Evolutionary conservation across 1,284 basidiomycete genomes (phyloP), one percentile per base, ranked within the genome.

Genomic region (Tilletia indica): DNA sequence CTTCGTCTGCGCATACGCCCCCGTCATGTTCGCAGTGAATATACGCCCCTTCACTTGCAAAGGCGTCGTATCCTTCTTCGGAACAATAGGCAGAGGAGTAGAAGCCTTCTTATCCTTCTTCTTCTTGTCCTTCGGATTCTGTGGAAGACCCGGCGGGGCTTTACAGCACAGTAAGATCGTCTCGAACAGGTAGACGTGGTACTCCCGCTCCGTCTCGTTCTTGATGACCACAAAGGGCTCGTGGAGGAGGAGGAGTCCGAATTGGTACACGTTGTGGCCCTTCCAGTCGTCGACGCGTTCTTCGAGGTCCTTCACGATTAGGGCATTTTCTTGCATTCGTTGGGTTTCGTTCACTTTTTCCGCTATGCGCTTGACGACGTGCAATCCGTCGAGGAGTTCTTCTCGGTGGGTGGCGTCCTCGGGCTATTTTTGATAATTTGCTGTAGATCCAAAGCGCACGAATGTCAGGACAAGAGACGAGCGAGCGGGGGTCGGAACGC

Each of bases 131-230:
- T 68, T 54, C 64, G 4, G 69, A n/a, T 71, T 73, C 21, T 56
- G 64, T 6, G 67, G 67, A 34, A 66, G 64, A 5, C 77, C 73
- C 1, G 89, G 51, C 67, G 87, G 85, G 91, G 89, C 97, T 85
- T 99, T 99, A 88, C 97, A 99, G 86, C 97, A 99, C 16, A 99
- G 88, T 79, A 99, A 93, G 85, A 99, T 99, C 86, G 94, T 94
- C 86, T 99, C 94, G 78, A 99, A 99, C 47, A 99, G 87, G 87
- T 98, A 99, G 71, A 99, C 95, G 81, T 97, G 94, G 82, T 99
- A 99, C 84, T 99, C 97, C 77, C 96, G 89, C 84, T 98, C 94
- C 78, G 94, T 93, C 74, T 97, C 94, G 74, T 91, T 93, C 86
- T 99, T 99, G 78, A 93, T 94, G 70, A 99, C 97, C 75, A 91